Evolutionary conservation across 2,329 filamentous ascomycete species (phyloP), one percentile per base, ranked within the genome.

Genomic region (Cryphonectria carpinicola): DNA sequence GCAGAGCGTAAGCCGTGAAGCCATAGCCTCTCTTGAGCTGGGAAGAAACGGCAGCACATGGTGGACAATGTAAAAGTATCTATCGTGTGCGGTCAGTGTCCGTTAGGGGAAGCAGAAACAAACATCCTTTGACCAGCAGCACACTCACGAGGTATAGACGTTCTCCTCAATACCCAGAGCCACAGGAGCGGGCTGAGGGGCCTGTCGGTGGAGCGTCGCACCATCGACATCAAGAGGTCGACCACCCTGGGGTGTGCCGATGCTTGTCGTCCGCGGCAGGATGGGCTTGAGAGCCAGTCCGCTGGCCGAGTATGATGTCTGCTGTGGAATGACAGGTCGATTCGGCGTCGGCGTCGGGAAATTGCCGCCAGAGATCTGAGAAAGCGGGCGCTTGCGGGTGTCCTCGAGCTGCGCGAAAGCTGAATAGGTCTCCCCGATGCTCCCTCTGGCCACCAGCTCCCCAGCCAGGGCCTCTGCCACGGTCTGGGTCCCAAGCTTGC

Each of bases 31-130:
- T 75, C 87, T 89, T 68, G 81, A 88, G 67, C 84, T 83, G 1
- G 90, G 86, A 17, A 94, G 82, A 61, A 94, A 83, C 0, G 91
- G 91, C 70, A 92, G 90, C 4, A 87, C 87, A 19, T 89, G 88
- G 74, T 93, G 91, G 28, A 93, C 87, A 19, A 87, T 81, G 5
- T 84, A 83, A 67, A 92, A 85, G 74, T 93, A 93, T 73, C 88
- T 90, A 69, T 11, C 41, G 46, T 32, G 14, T 4, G 41, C 11
- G 1, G 56, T 72, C 14, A 71, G 69, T 43, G n/a, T 28, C 11
- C 56, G 49, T 22, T 17, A 7, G 28, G 1, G 46, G 14, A 6
- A 2, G 13, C 6, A 11, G 37, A 22, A 3, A 43, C 32, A 7
- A 13, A 43, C n/a, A 10, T 17, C 6, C n/a, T 4, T 7, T 17